Base-by-base conservation (phyloP, 1,284 basidiomycete genomes). In the Entoloma clypeatum region DNA sequence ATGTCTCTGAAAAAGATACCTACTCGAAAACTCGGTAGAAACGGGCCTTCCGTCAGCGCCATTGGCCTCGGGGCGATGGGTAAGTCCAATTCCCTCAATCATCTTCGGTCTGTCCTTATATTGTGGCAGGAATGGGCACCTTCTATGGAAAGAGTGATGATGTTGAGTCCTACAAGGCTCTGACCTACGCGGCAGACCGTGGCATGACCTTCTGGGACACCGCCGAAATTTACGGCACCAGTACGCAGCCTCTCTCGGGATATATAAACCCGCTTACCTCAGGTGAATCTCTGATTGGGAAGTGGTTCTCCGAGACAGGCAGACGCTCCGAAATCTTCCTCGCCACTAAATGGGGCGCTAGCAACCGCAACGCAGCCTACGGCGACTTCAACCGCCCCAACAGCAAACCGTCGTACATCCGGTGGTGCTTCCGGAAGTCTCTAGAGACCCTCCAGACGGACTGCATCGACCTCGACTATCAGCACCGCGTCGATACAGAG, bases 51-150 rank as follows among this genome's bases (percentile, higher is more conserved):
- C 4, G 55, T 59, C 18, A 51, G 48, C 32, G 38, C 52, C 2
- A 36, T 59, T 2, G 57, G 57, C 9, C 46, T 54, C 19, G 57
- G 57, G 8, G 44, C 52, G 22, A 57, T 59, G 56, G 51, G 54
- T 55, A 22, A 7, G 44, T 27, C 5, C 14, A 4, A 16, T 24
- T 3, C 10, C 3, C n/a, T 24, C 13, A 22, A 13, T 10, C n/a
- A n/a, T n/a, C n/a, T 17, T 14, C 10, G n/a, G 4, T 27, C 7
- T 29, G 19, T 27, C 18, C 7, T 13, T 27, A 19, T 5, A 17
- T 24, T 37, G 17, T 21, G 14, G 5, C 26, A 55, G 53, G 51
- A 16, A 51, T 53, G 7, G 53, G 53, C 5, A 43, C 44, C 10
- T 55, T 43, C 30, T 55, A 55, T 29, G 53, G 53, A n/a, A 47